Base-by-base conservation (phyloP, 495 filamentous ascomycete species). In the Neurospora sp. region DNA sequence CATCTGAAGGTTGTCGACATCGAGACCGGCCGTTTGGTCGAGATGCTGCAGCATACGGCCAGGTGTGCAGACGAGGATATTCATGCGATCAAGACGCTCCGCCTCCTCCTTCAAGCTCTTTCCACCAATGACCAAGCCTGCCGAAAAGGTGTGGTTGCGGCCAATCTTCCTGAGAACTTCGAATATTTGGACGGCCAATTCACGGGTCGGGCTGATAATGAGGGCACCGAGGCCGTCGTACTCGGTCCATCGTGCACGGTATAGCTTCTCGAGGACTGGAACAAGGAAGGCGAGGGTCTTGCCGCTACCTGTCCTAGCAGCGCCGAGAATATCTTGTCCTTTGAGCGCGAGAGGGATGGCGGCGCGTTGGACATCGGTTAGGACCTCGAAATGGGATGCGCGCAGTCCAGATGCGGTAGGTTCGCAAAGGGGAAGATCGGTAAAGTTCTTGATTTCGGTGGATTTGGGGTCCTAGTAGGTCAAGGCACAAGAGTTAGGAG, bases 111-210 rank as follows among this genome's bases (percentile, higher is more conserved):
- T 88, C 77, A 97, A 77, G 82, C 88, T 93, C 84, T 94, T 96
- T 10, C 96, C 96, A n/a, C 96, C 96, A 76, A 98, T 98, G 1
- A 99, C 89, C 76, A 99, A 80, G 0, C 96, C 96, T 1, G 96
- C 96, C 3, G 95, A 96, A 80, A 98, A 97, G 27, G 89, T 85
- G 81, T 99, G 96, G 65, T 94, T 90, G 53, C 93, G 87, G 7
- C 96, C 96, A 68, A 99, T 89, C 77, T 95, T 97, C 27, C 93
- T 88, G 76, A 99, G 80, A 0, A 98, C 95, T 68, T 97, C 93
- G 80, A 99, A 99, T 68, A 98, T 99, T 81, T 99, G 96, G 31
- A 96, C 93, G 1, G 96, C 96, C 39, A 99, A 85, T 79, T 99
- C 96, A 76, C 96, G 90, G 5, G 96, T 99, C 1, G 96, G 96